Base-by-base conservation (phyloP, 805 yeast species). In the Lachancea sp. region DNA sequence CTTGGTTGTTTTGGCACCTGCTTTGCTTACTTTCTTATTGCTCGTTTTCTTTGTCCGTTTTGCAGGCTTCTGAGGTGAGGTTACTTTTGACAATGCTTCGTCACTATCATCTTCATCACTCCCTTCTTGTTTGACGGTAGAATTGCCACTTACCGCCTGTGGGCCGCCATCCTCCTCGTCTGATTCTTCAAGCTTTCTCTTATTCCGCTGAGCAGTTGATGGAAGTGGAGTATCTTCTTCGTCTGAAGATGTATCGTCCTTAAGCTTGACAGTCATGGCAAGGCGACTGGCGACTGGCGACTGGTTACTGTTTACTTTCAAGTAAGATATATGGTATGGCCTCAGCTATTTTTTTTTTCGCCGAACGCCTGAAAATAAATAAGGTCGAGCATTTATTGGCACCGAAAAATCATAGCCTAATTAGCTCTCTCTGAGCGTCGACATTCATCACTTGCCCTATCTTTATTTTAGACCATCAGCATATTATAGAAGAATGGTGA, bases 91-190 rank as follows among this genome's bases (percentile, higher is more conserved):
- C 15, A 40, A 29, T 28, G 43, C 42, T 30, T 30, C 43, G 45
- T 49, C 48, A 28, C 43, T 42, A 25, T 40, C 45, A 34, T 43
- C 50, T 33, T 44, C 47, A 12, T 42, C 39, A 5, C n/a, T 22
- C 8, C 34, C 45, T 25, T 43, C 43, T 25, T 29, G 45, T 37
- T 48, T 46, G 18, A 28, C 30, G 22, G 16, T 31, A 11, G 41
- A 22, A 13, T 34, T 43, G 13, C 11, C 29, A 17, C 26, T 32
- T 26, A 43, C 47, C 6, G 20, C 8, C 13, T 17, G 7, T n/a
- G 12, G n/a, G 19, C n/a, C 16, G 8, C 50, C 60, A 21, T 52
- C 64, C 15, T 42, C 55, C 21, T 46, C 58, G 25, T 46, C 55
- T 29, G 30, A 30, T 17, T 29, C 40, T 38, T 38, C 34, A 18